Percentiles rank a stretch among this genome's conserved stretches.
Conservation (phyloP, 139 green algal genomes). For the Yamagishiella unicocca region DNA sequence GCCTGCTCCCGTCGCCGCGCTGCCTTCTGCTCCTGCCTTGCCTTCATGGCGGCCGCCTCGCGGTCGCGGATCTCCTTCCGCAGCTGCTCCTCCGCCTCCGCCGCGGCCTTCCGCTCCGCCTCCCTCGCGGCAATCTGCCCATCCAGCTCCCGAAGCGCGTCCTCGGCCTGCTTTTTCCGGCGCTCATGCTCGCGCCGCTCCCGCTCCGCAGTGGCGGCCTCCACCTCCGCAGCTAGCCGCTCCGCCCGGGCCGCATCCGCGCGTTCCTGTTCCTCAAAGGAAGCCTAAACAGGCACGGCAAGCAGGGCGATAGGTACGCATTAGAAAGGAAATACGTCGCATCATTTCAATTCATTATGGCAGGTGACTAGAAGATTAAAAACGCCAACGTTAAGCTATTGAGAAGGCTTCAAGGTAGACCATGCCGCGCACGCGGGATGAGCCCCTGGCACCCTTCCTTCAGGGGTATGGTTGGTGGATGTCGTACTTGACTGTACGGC, state of each 20-base stretch:
- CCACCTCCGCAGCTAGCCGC: slow-evolving; percentile 17
- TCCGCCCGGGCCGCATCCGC: neutral
- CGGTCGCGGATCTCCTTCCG: neutral
- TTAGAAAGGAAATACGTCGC: too few relatives aligned
- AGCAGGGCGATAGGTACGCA: too few relatives aligned
- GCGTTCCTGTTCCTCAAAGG: slow-evolving; percentile 20
- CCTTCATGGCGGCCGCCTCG: neutral
- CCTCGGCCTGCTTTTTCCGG: neutral
- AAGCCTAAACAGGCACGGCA: neutral
- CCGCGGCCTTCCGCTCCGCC: neutral
- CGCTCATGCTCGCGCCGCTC: neutral
- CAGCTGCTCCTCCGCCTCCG: neutral
- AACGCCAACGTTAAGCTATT: too few relatives aligned
- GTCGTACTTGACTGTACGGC: too few relatives aligned
- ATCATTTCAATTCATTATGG: too few relatives aligned
- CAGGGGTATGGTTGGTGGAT: too few relatives aligned
- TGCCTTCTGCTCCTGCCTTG: neutral
- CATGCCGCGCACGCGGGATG: too few relatives aligned
- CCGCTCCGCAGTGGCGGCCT: neutral
- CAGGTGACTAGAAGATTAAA: too few relatives aligned
- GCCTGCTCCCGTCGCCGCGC: neutral
- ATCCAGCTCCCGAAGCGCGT: neutral
- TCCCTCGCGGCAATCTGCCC: slow-evolving; percentile 19
- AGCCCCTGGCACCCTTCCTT: too few relatives aligned
- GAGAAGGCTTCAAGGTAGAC: too few relatives aligned